Evolutionary conservation across 768 basidiomycete species (phyloP).

Genomic region (Mrakia gelida): DNA sequence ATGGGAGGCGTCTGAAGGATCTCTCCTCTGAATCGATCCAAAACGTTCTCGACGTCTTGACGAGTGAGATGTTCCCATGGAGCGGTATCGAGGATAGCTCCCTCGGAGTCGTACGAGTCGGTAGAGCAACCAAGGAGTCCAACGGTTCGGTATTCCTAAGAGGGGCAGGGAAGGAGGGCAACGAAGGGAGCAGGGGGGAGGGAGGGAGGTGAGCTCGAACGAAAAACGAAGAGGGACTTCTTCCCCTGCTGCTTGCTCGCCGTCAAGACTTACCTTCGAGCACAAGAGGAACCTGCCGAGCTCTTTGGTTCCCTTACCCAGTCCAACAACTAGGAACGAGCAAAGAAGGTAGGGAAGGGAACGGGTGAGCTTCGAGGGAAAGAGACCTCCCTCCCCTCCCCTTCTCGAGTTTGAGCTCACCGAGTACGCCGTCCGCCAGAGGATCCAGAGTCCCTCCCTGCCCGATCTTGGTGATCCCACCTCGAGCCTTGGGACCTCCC

Average conservation of each 20-base stretch:
- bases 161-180: slow-evolving; percentile 29
- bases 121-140: slow-evolving; percentile 91
- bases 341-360: not conserved
- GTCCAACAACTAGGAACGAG: slow-evolving; percentile 64
- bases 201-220: not conserved
- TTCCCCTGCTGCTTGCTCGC: not conserved
- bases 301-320: slow-evolving; percentile 85
- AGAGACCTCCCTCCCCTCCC: not conserved
- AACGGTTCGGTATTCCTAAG: slow-evolving; percentile 83
- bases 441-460: slow-evolving; percentile 96
- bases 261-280: slow-evolving; percentile 61
- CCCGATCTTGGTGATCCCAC: slow-evolving; percentile 68
- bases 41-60: slow-evolving; percentile 63
- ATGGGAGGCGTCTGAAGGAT: slow-evolving; percentile 90
- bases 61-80: slow-evolving; percentile 68
- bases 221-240: slow-evolving; percentile 14
- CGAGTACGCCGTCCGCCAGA: slow-evolving; percentile 88
- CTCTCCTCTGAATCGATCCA: slow-evolving; percentile 74
- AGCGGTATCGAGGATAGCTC: slow-evolving; percentile 68
- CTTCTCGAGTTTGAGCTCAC: slow-evolving; percentile 48
- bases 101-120: slow-evolving; percentile 89
- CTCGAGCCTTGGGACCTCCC: slow-evolving; percentile 43
- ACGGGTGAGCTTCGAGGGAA: not conserved
- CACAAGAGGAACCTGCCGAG: slow-evolving; percentile 78
- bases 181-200: not conserved